A percentile compares a stretch with the other conserved stretches of the same genome.
Conservation (phyloP, 2,329 filamentous ascomycete species). For the Taxawa tesnikishii region DNA sequence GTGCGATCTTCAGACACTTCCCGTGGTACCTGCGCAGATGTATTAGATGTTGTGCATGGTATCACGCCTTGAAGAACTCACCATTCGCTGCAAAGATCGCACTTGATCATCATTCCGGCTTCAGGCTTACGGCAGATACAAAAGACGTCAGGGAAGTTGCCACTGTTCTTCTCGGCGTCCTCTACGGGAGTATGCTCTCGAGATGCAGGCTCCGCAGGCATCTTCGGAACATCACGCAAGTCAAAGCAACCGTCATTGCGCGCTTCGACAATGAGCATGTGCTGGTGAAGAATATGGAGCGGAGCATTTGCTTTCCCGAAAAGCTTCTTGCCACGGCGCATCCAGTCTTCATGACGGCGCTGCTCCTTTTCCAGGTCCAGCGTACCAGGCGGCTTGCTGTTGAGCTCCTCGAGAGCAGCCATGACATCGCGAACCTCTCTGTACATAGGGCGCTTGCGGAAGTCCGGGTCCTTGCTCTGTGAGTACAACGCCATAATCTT, state of each 20-base stretch:
- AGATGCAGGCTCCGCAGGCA: constrained; percentile 85
- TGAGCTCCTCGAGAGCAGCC: constrained; percentile 74
- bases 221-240: constrained; percentile 71
- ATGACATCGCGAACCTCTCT: constrained; percentile 82
- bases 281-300: constrained; percentile 84
- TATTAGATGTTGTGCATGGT: too few relatives aligned
- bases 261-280: constrained; percentile 86
- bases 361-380: constrained; percentile 89
- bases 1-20: constrained; percentile 93
- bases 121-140: constrained; percentile 91
- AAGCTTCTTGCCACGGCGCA: constrained; percentile 92
- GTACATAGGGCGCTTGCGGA: constrained; percentile 73
- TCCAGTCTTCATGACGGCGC: constrained; percentile 96
- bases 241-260: constrained; percentile 90
- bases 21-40: constrained; percentile 88
- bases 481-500: constrained; percentile 75
- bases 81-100: constrained; percentile 96
- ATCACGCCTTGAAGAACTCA: constrained; percentile 41
- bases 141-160: constrained; percentile 57
- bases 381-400: constrained; percentile 83
- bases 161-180: constrained; percentile 14
- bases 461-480: constrained; percentile 61
- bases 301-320: constrained; percentile 98
- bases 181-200: constrained; percentile 58
- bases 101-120: constrained; percentile 99